These are phyloP conservation scores for Arthrobotrys musiformis DNA, from an alignment of 2,329 filamentous ascomycete genomes.

Conservation along the genomic window DNA sequence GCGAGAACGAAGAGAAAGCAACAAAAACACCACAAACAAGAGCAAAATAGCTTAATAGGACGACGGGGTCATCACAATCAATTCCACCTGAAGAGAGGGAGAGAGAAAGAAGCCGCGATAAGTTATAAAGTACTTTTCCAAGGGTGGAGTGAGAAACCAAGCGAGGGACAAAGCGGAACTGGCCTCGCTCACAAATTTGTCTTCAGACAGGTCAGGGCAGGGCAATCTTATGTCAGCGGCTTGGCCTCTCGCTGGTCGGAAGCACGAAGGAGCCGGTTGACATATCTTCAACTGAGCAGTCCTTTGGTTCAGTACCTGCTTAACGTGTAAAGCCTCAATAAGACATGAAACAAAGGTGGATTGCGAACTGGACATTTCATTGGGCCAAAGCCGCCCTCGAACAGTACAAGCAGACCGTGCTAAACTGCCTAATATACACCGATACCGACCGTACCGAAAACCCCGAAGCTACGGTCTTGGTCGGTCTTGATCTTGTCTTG, in stretches of 20 bases:
- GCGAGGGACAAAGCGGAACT: constrained; percentile 14
- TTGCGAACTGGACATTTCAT: not conserved
- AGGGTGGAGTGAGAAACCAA: constrained; percentile 21
- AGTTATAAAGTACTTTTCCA: too few species aligned
- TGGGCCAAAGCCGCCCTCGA: not conserved
- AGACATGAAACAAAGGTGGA: not conserved
- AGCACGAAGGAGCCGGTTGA: constrained; percentile 21
- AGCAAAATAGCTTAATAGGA: constrained; percentile 57
- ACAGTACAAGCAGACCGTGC: too few species aligned
- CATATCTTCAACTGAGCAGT: too few species aligned
- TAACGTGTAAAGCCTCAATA: too few species aligned
- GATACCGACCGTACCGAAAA: not conserved
- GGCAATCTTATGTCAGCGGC: constrained; percentile 45
- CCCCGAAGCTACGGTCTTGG: not conserved
- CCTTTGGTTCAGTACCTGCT: too few species aligned
- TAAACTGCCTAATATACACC: not conserved
- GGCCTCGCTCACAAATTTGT: not conserved
- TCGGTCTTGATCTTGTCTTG: not conserved
- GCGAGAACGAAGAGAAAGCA: constrained; percentile 47
- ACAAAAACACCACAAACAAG: constrained; percentile 57
- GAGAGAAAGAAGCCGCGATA: constrained; percentile 31
- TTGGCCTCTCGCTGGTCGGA: constrained; percentile 9
- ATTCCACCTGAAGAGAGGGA: constrained; percentile 16
- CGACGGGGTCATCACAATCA: constrained; percentile 33
- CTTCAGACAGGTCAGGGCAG: not conserved